Evolutionary conservation across 139 green algal genomes (phyloP), one percentile per base, ranked within the genome.

Genomic region (Chlorella sorokiniana): DNA sequence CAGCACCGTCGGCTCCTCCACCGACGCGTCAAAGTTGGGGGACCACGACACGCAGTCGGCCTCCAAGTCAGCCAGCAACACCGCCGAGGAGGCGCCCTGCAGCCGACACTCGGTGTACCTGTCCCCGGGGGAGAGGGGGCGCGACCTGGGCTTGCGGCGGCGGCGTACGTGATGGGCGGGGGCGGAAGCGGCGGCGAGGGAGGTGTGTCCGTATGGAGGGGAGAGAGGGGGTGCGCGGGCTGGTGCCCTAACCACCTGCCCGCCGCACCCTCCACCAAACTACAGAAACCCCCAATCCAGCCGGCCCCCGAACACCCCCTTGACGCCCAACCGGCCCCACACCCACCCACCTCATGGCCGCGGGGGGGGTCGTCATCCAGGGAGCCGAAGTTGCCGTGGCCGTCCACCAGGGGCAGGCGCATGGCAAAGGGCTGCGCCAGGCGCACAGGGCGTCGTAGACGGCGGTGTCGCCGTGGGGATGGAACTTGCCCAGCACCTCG

Each of bases 331-430:
- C 6, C 71, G 14, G 35, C 29, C 37, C 6, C 75, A 2, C 69
- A 41, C 23, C 35, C 51, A 16, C 67, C 0, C 45, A 95, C 20
- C 96, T 88, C 97, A 99, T 99, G 52, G 97, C 97, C 33, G 97
- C 97, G 18, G 97, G 77, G n/a, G 1, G 97, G 97, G 88, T 99
- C 96, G 79, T 93, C 88, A 90, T 99, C 97, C 45, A 98, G 65
- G 1, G 91, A 97, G 1, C 97, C 97, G 89, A 99, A 99, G 87
- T 99, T 99, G 72, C 96, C 97, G 85, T 99, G 97, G 33, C 97
- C 97, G 23, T 91, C 79, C 61, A 99, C 89, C 82, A 99, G 88
- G 16, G 92, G 90, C 20, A 88, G 88, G 82, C 74, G 90, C 84
- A 88, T 88, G 41, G 84, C 79, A 37, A 88, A 88, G 63, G 83